Base-by-base conservation (phyloP, 805 yeast genomes). In the Clavispora asparagi region DNA sequence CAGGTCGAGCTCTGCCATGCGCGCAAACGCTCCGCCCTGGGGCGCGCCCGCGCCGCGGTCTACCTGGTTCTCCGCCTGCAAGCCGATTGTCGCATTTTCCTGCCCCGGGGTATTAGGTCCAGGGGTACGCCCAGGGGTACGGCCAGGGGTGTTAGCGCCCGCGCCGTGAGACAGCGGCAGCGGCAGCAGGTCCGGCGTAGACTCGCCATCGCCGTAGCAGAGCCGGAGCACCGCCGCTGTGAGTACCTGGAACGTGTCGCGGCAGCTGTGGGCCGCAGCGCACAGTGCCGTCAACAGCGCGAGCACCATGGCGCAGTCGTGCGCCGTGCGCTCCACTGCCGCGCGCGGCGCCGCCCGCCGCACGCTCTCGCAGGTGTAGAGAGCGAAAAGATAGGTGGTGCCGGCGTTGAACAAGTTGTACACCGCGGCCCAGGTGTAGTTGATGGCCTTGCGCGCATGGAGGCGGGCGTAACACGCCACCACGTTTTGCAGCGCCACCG, bases 351-450 rank as follows among this genome's bases (percentile, higher is more conserved):
- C 73, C 6, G 66, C 65, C 6, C 64, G 59, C 19, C 84, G 62
- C 2, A 77, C 79, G 40, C 73, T 76, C n/a, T 72, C 72, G 32
- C 87, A 79, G 60, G 85, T 85, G 61, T 86, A 89, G 12, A 88
- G 72, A 1, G 90, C 78, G 60, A 86, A 89, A 39, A 90, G 68
- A 55, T 81, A 89, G 1, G 96, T 85, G 26, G 92, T 85, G 0
- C 95, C 95, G 0, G 96, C 91, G 85, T 87, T 84, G 60, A 88
- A 88, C 44, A 88, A 69, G 60, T 88, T 89, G 62, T 89, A 95
- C 3, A 88, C 91, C 0, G 95, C 94, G 1, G 90, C 91, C 97
- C 97, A 90, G 0, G 96, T 87, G 63, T 87, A 90, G 62, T 88
- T 88, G 49, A 89, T 75, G 40, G 78, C 71, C 55, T 77, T 78